phyloP scores from a whole-genome alignment of 352 stramenopile species.

The Globisporangium spinosum region DNA sequence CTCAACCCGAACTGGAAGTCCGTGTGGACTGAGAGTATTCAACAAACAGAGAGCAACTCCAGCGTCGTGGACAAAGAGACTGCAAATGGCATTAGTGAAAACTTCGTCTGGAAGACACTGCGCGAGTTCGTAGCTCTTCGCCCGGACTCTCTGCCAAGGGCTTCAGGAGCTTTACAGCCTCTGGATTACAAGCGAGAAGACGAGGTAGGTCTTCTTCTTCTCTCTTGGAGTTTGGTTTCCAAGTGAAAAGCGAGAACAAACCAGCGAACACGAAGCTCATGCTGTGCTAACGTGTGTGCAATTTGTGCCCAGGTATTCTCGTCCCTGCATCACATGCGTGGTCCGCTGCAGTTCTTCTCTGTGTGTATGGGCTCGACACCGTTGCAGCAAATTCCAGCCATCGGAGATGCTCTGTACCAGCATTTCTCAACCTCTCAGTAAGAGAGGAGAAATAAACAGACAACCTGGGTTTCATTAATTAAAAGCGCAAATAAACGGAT shows the following conservation, averaged over 20 bases:
- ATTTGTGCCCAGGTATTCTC: slow-evolving; percentile 20
- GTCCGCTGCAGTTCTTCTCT: slow-evolving; percentile 27
- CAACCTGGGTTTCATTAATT: neutral
- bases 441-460: neutral
- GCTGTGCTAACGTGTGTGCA: neutral
- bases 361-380: slow-evolving; percentile 25
- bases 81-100: neutral
- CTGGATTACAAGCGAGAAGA: slow-evolving; percentile 41
- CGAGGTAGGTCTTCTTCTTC: slow-evolving; percentile 22
- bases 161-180: neutral
- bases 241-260: neutral
- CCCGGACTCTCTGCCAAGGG: slow-evolving; percentile 5
- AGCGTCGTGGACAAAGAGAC: neutral
- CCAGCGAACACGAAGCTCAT: neutral
- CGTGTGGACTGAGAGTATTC: neutral
- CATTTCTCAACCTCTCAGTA: slow-evolving; percentile 6
- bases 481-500: no score
- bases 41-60: neutral
- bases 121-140: slow-evolving; percentile 27
- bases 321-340: slow-evolving; percentile 35
- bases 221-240: neutral
- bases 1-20: slow-evolving; percentile 26
- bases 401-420: slow-evolving; percentile 26
- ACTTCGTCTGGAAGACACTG: slow-evolving; percentile 29
- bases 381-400: slow-evolving; percentile 14